Base-by-base conservation (phyloP, 768 basidiomycete genomes). In the Psilocybe tampanensis region DNA sequence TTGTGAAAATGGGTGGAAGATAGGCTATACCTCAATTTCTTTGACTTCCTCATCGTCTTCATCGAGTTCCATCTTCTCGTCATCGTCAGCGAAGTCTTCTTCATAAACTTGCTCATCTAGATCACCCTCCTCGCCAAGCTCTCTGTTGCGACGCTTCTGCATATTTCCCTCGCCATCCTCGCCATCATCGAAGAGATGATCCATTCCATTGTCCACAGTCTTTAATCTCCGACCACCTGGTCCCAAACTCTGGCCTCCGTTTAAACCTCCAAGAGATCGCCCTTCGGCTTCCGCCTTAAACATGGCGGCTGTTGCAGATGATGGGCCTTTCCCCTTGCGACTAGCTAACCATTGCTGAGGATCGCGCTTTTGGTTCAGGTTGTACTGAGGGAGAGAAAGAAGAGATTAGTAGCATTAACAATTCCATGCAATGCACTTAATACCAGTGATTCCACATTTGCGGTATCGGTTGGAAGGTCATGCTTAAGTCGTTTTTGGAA, bases 401-500 rank as follows among this genome's bases (percentile, higher is more conserved):
- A 36, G 67, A 64, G 60, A 64, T 64, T 57, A 61, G 60, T 62
- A 56, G 55, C 23, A 60, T 59, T 58, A 34, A 66, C 44, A 44
- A 23, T 59, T 62, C 48, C 7, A 63, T 60, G 61, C 43, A 33
- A 63, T 60, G 59, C 49, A 19, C 41, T 64, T 39, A 69, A 64
- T 72, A 74, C 82, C 85, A 91, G 71, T 80, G 75, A 66, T 78
- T 85, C 81, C 82, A 92, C 64, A 77, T 88, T 74, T 77, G 86
- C 74, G 76, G 89, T 72, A 79, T 78, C 78, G 39, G 83, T 82
- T 43, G 86, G 88, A 15, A 91, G 74, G 65, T 85, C 81, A 64
- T 92, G 86, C 64, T 86, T 88, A 42, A 90, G 80, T 63, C 86
- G 86, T 78, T 92, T 93, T 74, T 91, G 91, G 68, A 94, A 94